Conservation (phyloP, 371 early-diverging fungal genomes). For the Coemansia sp. region DNA sequence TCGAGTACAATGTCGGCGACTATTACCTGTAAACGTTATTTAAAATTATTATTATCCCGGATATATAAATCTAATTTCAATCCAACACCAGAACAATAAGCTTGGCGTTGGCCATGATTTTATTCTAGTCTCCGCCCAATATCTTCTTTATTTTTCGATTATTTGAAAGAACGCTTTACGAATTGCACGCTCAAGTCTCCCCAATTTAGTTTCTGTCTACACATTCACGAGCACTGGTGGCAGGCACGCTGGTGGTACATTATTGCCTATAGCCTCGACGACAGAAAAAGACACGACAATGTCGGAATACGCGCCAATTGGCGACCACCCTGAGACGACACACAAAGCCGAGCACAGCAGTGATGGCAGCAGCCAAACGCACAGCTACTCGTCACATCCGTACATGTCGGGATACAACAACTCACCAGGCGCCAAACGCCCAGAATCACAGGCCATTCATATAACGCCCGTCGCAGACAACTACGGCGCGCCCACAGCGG, state of each 20-base stretch:
- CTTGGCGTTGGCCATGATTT: background rate
- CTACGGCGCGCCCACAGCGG: conserved; percentile 33
- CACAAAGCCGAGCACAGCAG: conserved; percentile 23
- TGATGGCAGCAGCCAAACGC: background rate
- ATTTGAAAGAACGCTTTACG: background rate
- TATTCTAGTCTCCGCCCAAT: background rate
- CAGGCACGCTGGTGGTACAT: conserved; percentile 3
- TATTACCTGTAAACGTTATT: background rate
- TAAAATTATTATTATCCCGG: background rate
- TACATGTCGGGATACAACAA: conserved; percentile 26
- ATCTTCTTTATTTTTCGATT: background rate
- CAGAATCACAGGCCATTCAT: conserved; percentile 25
- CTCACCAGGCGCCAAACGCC: background rate
- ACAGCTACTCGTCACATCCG: conserved; percentile 32
- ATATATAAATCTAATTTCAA: too few species aligned
- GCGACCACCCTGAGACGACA: conserved; percentile 22
- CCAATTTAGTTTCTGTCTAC: background rate
- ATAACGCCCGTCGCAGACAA: conserved; percentile 6
- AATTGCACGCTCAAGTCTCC: background rate
- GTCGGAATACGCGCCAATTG: conserved; percentile 42
- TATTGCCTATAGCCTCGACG: background rate
- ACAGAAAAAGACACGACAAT: conserved; percentile 13
- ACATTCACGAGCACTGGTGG: conserved; percentile 7
- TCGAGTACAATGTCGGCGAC: conserved; percentile 36
- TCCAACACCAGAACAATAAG: too few species aligned